Evolutionary conservation across 2,329 filamentous ascomycete genomes (phyloP), one percentile per base, ranked within the genome.

Genomic region (Colletotrichum sp.): DNA sequence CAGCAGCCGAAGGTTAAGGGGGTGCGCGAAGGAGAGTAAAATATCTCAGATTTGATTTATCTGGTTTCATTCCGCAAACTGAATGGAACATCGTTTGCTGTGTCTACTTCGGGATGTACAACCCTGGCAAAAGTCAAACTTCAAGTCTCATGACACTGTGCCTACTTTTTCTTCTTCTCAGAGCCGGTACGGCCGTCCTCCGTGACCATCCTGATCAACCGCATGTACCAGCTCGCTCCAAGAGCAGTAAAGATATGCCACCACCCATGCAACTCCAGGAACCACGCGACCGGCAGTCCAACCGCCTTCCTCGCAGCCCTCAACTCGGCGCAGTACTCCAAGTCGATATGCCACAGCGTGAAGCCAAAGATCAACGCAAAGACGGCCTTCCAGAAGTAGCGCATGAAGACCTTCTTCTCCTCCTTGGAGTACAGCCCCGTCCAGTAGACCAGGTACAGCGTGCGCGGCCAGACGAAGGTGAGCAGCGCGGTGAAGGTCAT

Each of bases 161-260:
- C 10, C n/a, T 52, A 68, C 7, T 30, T 13, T 9, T 30, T 15
- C 74, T 76, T 76, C 70, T 69, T 76, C 6, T 21, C 71, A 2
- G 2, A 16, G 8, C 6, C 34, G 2, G n/a, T 5, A 4, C n/a
- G 21, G 1, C 32, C 63, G 6, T 67, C 72, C 12, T 38, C 60
- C 13, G 77, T 78, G n/a, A 77, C 18, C 65, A 70, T 43, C 79
- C 30, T 84, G 72, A 72, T 83, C 77, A 78, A 43, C 2, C 72
- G 61, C 81, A 87, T 87, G 58, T 85, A 85, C 63, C 80, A 80
- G 28, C 86, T 86, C 6, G 90, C 90, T 1, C 89, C 88, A 24
- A 90, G 83, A 0, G 90, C 91, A 0, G 91, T 93, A 30, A 92
- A 82, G 18, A 93, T 82, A 78, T 93, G 91, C 91, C 91, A 93